Evolutionary conservation across 305 asterid genomes (phyloP), one percentile per base, ranked within the genome.

Genomic region (Salvia sclarea): DNA sequence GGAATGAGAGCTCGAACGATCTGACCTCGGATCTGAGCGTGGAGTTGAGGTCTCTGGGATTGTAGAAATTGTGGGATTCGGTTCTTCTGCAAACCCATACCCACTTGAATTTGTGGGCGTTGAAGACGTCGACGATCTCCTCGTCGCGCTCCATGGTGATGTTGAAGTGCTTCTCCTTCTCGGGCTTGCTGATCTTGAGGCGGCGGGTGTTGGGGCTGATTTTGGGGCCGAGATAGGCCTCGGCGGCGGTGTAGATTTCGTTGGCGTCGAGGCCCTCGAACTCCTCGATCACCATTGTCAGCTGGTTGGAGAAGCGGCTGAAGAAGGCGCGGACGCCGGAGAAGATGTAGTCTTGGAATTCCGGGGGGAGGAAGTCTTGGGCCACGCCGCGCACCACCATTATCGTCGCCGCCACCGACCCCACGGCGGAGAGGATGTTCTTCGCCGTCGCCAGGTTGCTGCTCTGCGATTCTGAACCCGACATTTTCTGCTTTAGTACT

Each of bases 1-100:
- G 86, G 78, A 88, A 85, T 0, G 85, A 79, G 64, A 88, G 87
- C 69, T 88, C 87, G 62, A 88, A 83, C 7, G 88, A 82, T 49
- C 91, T 66, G 0, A 79, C 79, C 73, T 89, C 94, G 2, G 80
- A 74, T 69, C 52, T 76, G 1, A 75, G 0, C 0, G 79, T 75
- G 2, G 90, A 74, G 20, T 76, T 84, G 64, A 76, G 69, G 67
- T 77, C 85, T 0, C 82, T 52, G 0, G 82, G 89, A 5, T 84
- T 74, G 71, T 79, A 76, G 16, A 75, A 75, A 9, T 59, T 2
- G 8, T 7, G 53, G 1, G 81, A 1, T 14, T 86, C 80, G 0
- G 70, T 64, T 6, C 43, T 25, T 8, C 9, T 62, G 49, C 83
- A 78, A 2, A 80, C 55, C 91, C 88, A 81, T 4, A 75, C 25